phyloP scores from a whole-genome alignment of 345 rosid genomes.

The Citrus cavaleriei region DNA sequence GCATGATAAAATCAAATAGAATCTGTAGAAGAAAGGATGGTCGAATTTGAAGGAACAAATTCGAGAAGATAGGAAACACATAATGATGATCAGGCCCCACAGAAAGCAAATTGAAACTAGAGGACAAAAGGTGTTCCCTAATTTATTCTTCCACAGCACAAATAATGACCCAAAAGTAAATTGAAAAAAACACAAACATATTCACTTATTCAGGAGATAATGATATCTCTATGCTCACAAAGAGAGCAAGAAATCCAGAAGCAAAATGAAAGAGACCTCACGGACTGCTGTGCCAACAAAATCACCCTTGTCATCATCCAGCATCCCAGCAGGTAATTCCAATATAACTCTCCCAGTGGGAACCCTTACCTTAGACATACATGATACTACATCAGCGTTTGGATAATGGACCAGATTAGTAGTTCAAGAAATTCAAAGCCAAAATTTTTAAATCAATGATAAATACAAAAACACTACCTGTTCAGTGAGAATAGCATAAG shows the following conservation, averaged over 20 bases:
- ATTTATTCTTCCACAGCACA: not conserved
- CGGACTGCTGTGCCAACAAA: conserved; percentile 92
- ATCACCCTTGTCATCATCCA: conserved; percentile 81
- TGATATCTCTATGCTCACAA: not conserved
- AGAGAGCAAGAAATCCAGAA: not conserved
- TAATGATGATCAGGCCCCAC: not conserved
- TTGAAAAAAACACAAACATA: not conserved
- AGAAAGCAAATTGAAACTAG: not conserved
- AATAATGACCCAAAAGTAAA: not conserved
- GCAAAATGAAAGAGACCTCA: conserved; percentile 47
- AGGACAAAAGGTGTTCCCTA: not conserved
- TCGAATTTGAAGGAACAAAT: not conserved
- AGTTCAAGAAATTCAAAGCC: not conserved
- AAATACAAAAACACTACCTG: conserved; percentile 42
- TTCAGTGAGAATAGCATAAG: conserved; percentile 85
- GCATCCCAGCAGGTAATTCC: conserved; percentile 98
- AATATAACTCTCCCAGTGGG: conserved; percentile 73
- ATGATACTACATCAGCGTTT: conserved; percentile 1
- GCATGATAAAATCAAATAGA: not conserved
- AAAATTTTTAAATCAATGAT: not conserved
- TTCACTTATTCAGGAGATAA: not conserved
- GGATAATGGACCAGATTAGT: not conserved
- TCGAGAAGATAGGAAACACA: not conserved
- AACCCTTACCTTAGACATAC: conserved; percentile 66
- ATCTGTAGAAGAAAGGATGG: not conserved